Evolutionary conservation across 2,329 filamentous ascomycete species (phyloP), one percentile per base, ranked within the genome.

Genomic region (Talaromyces sp.): DNA sequence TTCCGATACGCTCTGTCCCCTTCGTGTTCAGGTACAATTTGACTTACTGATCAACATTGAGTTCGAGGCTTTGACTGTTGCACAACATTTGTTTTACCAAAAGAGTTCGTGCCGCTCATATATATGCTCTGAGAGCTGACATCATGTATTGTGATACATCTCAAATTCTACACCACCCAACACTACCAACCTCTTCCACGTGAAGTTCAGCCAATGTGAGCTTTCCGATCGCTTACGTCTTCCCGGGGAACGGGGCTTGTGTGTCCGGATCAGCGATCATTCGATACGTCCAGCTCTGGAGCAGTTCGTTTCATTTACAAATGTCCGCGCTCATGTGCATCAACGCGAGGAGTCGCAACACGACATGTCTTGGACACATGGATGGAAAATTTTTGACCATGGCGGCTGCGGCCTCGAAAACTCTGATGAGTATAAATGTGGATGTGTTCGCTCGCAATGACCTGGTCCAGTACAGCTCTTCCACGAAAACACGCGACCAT

Each of bases 331-430:
- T n/a, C 46, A 14, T 37, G 35, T 12, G 5, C 46, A 40, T n/a
- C 18, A 58, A 44, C 12, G 18, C 39, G 37, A 58, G 55, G 37
- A 58, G 37, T 42, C 55, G n/a, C 52, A 58, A 28, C 21, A 21
- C 23, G 14, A 16, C 23, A 58, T 37, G 25, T 18, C 21, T 58
- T 31, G 39, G 25, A 33, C 11, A 58, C 8, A n/a, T 46, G 39
- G 39, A 18, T 7, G 16, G 16, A 18, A 42, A 42, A 42, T 28
- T 28, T 28, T 28, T 28, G 28, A 28, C 6, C 28, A 28, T 28
- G 28, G 28, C 28, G 28, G 3, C 28, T 28, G 28, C 28, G n/a
- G 6, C 28, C 3, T 28, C 28, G 28, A 28, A 28, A 6, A 3
- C 6, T 3, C 28, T 6, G 6, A 28, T 28, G 28, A 28, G 6